Evolutionary conservation across 2,329 filamentous ascomycete genomes (phyloP).

Genomic region (Pestalotiopsis fici): DNA sequence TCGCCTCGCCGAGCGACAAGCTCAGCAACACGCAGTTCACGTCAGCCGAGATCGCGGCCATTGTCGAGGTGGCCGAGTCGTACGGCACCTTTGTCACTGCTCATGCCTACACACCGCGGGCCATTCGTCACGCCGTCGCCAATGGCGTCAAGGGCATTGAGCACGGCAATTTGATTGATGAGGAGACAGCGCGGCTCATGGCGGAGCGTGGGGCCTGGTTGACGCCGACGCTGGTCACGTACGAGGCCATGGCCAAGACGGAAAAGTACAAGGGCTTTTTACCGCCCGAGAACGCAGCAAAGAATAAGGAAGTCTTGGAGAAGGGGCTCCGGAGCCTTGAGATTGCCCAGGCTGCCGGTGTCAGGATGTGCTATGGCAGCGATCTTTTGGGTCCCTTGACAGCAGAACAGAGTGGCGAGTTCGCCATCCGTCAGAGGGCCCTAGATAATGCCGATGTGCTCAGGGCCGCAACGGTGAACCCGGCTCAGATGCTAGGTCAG

Average conservation of each 20-base stretch:
- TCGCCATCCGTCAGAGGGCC: constrained; percentile 25
- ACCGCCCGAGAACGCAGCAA: constrained; percentile 28
- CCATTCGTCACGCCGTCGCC: constrained; percentile 55
- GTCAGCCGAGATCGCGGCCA: constrained; percentile 54
- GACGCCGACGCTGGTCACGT: constrained; percentile 52
- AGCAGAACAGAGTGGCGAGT: constrained; percentile 32
- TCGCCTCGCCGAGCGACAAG: constrained; percentile 55
- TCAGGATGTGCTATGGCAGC: constrained; percentile 10
- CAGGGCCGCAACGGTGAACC: constrained; percentile 41
- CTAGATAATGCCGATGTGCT: constrained; percentile 25
- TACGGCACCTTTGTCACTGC: constrained; percentile 55
- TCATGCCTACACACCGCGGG: constrained; percentile 56
- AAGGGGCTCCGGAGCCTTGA: neutral
- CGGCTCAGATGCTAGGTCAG: constrained; percentile 48
- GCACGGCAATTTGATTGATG: constrained; percentile 36
- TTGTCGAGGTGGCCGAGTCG: constrained; percentile 49
- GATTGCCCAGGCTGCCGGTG: constrained; percentile 1
- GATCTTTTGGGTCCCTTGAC: constrained; percentile 33
- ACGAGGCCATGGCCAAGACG: constrained; percentile 41
- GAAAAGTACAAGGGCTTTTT: constrained; percentile 38
- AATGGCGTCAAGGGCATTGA: constrained; percentile 53
- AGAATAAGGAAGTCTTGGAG: constrained; percentile 10
- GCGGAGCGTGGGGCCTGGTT: constrained; percentile 44
- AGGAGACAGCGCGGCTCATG: constrained; percentile 43
- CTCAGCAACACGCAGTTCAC: constrained; percentile 59